phyloP scores from a whole-genome alignment of 345 rosid species.

The Moringa oleifera region DNA sequence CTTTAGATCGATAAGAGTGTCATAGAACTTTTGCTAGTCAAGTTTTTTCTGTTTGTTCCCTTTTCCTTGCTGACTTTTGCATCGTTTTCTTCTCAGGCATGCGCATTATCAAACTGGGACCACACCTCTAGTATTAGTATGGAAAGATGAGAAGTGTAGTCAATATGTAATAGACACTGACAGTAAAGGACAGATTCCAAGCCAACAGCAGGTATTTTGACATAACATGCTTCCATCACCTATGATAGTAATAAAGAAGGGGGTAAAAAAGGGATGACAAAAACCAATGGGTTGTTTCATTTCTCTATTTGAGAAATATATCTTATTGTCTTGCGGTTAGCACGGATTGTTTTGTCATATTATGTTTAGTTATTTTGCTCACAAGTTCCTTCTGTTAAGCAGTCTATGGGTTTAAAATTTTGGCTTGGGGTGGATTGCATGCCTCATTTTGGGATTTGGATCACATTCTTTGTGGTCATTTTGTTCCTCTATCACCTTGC shows the following conservation, averaged over 20 bases:
- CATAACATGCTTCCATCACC: slow-evolving; percentile 10
- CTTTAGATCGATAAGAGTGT: background rate
- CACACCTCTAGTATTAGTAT: slow-evolving; percentile 87
- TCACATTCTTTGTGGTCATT: too few relatives aligned
- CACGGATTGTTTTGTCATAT: too few relatives aligned
- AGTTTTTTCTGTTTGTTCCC: slow-evolving; percentile 3
- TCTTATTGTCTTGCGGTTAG: too few relatives aligned
- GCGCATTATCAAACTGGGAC: slow-evolving; percentile 89
- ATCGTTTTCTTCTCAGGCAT: slow-evolving; percentile 44
- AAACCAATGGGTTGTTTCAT: background rate
- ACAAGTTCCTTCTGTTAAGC: too few relatives aligned
- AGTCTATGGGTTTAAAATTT: too few relatives aligned
- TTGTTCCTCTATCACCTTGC: too few relatives aligned
- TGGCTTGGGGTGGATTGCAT: too few relatives aligned
- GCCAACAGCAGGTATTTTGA: slow-evolving; percentile 63
- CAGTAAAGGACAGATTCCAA: slow-evolving; percentile 68
- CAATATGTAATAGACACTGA: slow-evolving; percentile 96
- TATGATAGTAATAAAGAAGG: slow-evolving; percentile 7
- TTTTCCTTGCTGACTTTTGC: slow-evolving; percentile 1
- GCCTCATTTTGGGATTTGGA: too few relatives aligned
- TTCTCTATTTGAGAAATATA: too few relatives aligned
- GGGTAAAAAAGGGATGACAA: background rate
- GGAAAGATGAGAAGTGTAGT: slow-evolving; percentile 94
- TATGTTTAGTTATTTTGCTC: too few relatives aligned
- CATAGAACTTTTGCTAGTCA: background rate